Conservation (phyloP, 208 protist species). For the Trypanosoma mega region DNA sequence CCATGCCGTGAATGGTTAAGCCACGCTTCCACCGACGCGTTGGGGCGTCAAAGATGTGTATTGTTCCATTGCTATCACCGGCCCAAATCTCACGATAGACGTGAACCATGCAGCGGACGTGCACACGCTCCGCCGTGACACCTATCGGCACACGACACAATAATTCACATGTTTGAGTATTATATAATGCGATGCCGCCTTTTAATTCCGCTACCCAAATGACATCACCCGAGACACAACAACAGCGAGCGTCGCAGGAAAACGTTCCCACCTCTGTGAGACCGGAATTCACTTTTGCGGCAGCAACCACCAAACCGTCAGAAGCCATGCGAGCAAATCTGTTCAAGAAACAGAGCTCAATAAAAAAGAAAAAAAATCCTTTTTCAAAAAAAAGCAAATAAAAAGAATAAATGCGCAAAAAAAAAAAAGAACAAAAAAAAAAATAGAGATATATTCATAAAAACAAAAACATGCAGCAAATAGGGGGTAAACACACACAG, state of each 20-base stretch:
- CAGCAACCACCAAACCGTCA: background rate
- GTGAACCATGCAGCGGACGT: slow-evolving; percentile 33
- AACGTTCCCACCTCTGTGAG: slow-evolving; percentile 11
- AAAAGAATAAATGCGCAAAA: too few species aligned
- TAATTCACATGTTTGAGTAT: slow-evolving; percentile 25
- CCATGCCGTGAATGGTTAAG: slow-evolving; percentile 33
- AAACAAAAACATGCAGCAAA: too few species aligned
- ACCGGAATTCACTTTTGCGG: background rate
- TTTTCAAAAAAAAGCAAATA: background rate
- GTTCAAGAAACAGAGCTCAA: background rate
- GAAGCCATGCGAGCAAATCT: slow-evolving; percentile 7
- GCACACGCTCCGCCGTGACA: slow-evolving; percentile 22
- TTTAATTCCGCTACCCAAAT: slow-evolving; percentile 69
- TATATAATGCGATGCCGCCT: slow-evolving; percentile 53
- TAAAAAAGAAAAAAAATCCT: background rate
- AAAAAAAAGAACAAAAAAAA: too few species aligned
- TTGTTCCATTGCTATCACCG: slow-evolving; percentile 34
- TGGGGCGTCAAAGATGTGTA: slow-evolving; percentile 42
- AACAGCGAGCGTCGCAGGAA: slow-evolving; percentile 37
- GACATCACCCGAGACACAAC: slow-evolving; percentile 53
- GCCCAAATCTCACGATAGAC: slow-evolving; percentile 72
- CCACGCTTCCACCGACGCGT: slow-evolving; percentile 13
- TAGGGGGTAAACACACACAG: too few species aligned
- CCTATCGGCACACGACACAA: slow-evolving; percentile 27
- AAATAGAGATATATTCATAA: too few species aligned